phyloP scores from a whole-genome alignment of 2,329 filamentous ascomycete species.

The Phoma sp. region DNA sequence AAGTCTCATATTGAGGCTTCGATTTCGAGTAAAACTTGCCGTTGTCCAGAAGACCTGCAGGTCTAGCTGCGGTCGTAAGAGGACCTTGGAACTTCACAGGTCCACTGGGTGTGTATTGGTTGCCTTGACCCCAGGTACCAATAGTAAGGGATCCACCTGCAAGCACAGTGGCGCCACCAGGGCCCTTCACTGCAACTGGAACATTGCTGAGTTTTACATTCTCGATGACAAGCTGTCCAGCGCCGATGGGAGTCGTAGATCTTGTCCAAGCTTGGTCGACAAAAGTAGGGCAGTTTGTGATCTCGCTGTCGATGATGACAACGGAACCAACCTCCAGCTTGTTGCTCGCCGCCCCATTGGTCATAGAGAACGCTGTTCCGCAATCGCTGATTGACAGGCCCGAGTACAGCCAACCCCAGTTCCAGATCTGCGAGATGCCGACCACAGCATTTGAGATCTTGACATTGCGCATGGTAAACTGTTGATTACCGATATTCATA shows the following conservation, averaged over 20 bases:
- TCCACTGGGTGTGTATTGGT: constrained; percentile 47
- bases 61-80: constrained; percentile 55
- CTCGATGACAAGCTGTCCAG: constrained; percentile 61
- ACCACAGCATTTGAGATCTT: constrained; percentile 59
- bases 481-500: constrained; percentile 55
- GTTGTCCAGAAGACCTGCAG: constrained; percentile 55
- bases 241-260: constrained; percentile 50
- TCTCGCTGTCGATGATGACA: constrained; percentile 62
- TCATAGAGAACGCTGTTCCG: constrained; percentile 60
- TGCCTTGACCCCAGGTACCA: constrained; percentile 45
- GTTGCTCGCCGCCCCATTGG: constrained; percentile 32
- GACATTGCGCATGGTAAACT: constrained; percentile 65
- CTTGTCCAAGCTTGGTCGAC: constrained; percentile 53
- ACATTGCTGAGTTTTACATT: constrained; percentile 54
- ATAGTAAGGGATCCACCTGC: constrained; percentile 44
- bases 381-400: constrained; percentile 60
- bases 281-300: constrained; percentile 58
- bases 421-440: constrained; percentile 64
- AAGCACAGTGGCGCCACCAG: constrained; percentile 35
- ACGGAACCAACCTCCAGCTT: constrained; percentile 59
- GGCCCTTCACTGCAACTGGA: constrained; percentile 39
- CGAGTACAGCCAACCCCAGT: constrained; percentile 66
- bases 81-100: constrained; percentile 55
- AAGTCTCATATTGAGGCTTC: constrained; percentile 56
- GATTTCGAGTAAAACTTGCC: constrained; percentile 58